phyloP scores from a whole-genome alignment of 805 yeast species.

The Teunomyces aglyptinius region DNA sequence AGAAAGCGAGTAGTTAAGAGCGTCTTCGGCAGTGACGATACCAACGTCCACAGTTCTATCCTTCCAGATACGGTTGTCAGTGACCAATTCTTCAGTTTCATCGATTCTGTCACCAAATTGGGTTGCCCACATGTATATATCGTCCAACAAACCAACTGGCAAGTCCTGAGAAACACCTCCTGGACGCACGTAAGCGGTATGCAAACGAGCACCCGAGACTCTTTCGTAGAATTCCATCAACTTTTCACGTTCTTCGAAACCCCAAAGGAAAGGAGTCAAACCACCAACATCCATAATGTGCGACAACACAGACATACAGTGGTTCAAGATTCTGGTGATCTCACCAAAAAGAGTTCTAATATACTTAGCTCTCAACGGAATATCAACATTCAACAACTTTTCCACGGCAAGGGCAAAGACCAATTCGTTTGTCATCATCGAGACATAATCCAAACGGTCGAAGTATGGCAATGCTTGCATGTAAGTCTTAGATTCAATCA shows the following conservation, averaged over 20 bases:
- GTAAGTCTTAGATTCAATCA: slow-evolving; percentile 82
- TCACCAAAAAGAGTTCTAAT: slow-evolving; percentile 85
- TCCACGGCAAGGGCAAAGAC: slow-evolving; percentile 83
- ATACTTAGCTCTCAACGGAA: slow-evolving; percentile 81
- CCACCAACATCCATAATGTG: slow-evolving; percentile 97
- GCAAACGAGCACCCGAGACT: slow-evolving; percentile 87
- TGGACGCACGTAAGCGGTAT: slow-evolving; percentile 84
- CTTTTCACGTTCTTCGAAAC: slow-evolving; percentile 90
- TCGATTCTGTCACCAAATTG: slow-evolving; percentile 92
- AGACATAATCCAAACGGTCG: slow-evolving; percentile 80
- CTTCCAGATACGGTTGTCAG: slow-evolving; percentile 92
- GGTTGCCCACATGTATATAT: slow-evolving; percentile 94
- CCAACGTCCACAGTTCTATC: slow-evolving; percentile 83
- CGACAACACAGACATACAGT: slow-evolving; percentile 79
- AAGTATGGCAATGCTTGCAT: slow-evolving; percentile 87
- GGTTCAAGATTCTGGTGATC: slow-evolving; percentile 79
- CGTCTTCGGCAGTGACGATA: slow-evolving; percentile 80
- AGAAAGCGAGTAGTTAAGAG: slow-evolving; percentile 71
- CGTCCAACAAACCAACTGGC: slow-evolving; percentile 83
- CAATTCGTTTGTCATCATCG: slow-evolving; percentile 90
- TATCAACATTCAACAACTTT: slow-evolving; percentile 78
- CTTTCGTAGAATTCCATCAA: slow-evolving; percentile 91
- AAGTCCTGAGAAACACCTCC: slow-evolving; percentile 90
- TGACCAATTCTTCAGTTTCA: slow-evolving; percentile 84
- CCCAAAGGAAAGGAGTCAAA: slow-evolving; percentile 90